A percentile compares a stretch with the other conserved stretches of the same genome.
Evolutionary conservation across 2,329 filamentous ascomycete species (phyloP).

Genomic region (Parastagonospora avenae): DNA sequence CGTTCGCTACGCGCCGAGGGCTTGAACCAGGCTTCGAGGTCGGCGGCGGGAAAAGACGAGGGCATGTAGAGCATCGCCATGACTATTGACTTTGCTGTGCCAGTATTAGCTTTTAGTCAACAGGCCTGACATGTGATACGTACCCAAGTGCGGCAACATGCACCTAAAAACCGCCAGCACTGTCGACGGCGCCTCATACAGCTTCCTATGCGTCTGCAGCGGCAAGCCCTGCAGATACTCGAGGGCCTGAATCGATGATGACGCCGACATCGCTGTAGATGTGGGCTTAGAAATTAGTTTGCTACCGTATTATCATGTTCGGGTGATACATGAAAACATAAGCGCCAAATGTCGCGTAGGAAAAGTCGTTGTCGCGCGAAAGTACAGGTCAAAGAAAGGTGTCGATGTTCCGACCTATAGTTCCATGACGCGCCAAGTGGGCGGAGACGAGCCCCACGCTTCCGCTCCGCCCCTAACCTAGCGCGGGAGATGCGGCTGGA

Average conservation of each 20-base stretch:
- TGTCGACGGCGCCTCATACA: constrained; percentile 96
- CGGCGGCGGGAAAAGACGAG: constrained; percentile 74
- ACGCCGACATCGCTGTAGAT: constrained; percentile 57
- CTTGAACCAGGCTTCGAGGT: constrained; percentile 86
- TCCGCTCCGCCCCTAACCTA: constrained; percentile 29
- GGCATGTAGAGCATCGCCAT: constrained; percentile 95
- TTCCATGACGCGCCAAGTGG: constrained; percentile 30
- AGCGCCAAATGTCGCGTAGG: constrained; percentile 15
- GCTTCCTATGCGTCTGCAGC: constrained; percentile 84
- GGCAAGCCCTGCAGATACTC: constrained; percentile 94
- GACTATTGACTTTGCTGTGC: constrained; percentile 85
- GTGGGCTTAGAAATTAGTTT: constrained; percentile 18
- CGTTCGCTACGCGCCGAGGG: constrained; percentile 73
- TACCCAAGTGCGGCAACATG: constrained; percentile 92
- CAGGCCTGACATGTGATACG: constrained; percentile 1
- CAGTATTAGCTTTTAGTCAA: constrained; percentile 1
- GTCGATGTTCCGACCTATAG: constrained; percentile 14
- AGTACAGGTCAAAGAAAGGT: constrained; percentile 5
- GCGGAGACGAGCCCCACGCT: constrained; percentile 15
- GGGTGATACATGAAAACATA: constrained; percentile 3
- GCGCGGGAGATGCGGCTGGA: constrained; percentile 11
- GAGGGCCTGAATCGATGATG: constrained; percentile 66
- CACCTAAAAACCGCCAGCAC: constrained; percentile 94
- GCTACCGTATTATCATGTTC: constrained; percentile 43
- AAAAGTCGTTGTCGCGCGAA: constrained; percentile 7